These are phyloP conservation scores for Talaromyces sp. DNA, from an alignment of 2,329 filamentous ascomycete species.

Conservation along the genomic window DNA sequence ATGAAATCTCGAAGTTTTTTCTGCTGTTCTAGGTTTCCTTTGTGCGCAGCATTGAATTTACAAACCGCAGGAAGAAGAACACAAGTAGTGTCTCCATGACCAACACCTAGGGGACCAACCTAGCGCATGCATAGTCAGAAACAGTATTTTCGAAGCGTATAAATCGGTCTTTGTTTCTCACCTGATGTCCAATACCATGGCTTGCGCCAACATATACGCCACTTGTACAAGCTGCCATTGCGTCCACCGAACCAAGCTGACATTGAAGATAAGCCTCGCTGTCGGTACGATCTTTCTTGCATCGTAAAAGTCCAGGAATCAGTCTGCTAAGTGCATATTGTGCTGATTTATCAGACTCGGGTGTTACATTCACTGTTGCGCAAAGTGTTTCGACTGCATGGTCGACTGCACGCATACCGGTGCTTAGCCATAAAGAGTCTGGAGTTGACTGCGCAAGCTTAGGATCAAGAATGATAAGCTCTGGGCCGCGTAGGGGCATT, in stretches of 20 bases:
- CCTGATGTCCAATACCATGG: constrained; percentile 57
- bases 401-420: constrained; percentile 60
- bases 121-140: constrained; percentile 12
- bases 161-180: constrained; percentile 30
- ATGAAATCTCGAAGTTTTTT: constrained; percentile 44
- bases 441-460: constrained; percentile 56
- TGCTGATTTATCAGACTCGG: constrained; percentile 41
- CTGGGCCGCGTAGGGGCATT: constrained; percentile 45
- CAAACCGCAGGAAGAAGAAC: constrained; percentile 59
- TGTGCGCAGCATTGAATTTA: constrained; percentile 55
- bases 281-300: constrained; percentile 41
- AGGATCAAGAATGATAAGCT: constrained; percentile 61
- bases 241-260: constrained; percentile 55
- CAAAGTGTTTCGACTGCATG: constrained; percentile 62
- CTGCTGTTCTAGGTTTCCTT: constrained; percentile 49
- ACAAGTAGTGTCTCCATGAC: constrained; percentile 64
- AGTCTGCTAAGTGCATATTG: constrained; percentile 45
- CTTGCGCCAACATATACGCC: constrained; percentile 51
- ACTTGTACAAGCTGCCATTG: constrained; percentile 52
- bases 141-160: background rate
- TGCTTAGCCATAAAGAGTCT: constrained; percentile 58
- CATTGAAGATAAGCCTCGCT: constrained; percentile 50
- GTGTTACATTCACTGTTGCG: constrained; percentile 39
- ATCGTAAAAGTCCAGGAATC: constrained; percentile 48
- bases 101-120: constrained; percentile 59